Conservation (phyloP, 1,284 basidiomycete species). For the Melampsora americana region DNA sequence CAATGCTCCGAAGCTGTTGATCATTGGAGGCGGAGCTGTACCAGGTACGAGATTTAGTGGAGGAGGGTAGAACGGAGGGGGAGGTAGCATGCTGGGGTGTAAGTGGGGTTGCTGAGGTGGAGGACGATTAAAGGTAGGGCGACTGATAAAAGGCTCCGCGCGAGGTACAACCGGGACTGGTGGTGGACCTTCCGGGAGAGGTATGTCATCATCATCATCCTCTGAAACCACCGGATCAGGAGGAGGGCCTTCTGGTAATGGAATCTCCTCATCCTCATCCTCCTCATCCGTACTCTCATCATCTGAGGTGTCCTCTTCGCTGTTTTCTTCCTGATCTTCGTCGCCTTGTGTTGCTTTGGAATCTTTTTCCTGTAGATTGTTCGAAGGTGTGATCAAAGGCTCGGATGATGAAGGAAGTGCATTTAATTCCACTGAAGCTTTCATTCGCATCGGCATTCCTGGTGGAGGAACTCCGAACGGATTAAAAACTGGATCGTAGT, state of each 20-base stretch:
- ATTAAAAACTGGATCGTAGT: constrained; percentile 53
- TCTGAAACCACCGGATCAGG: constrained; percentile 28
- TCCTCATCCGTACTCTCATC: constrained; percentile 31
- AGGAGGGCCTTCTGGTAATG: constrained; percentile 41
- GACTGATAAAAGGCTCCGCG: constrained; percentile 4
- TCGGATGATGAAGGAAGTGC: neutral
- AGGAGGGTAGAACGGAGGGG: constrained; percentile 17
- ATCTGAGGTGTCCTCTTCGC: neutral
- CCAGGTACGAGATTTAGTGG: constrained; percentile 30
- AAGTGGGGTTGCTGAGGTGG: constrained; percentile 3
- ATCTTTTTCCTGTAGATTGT: neutral
- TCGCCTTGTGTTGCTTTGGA: constrained; percentile 41
- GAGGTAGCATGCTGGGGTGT: constrained; percentile 10
- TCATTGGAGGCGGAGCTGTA: constrained; percentile 33
- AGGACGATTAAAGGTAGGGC: neutral
- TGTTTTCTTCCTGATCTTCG: constrained; percentile 25
- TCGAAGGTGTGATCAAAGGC: neutral
- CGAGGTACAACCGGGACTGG: constrained; percentile 10
- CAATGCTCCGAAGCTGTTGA: constrained; percentile 21
- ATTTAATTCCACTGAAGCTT: constrained; percentile 19
- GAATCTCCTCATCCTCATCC: constrained; percentile 31
- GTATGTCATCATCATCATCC: constrained; percentile 9
- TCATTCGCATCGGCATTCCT: constrained; percentile 50
- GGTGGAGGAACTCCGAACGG: constrained; percentile 54
- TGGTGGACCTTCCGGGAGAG: constrained; percentile 42